Conservation (phyloP, 192 early-diverging fungal genomes). For the Backusella morwellensis region DNA sequence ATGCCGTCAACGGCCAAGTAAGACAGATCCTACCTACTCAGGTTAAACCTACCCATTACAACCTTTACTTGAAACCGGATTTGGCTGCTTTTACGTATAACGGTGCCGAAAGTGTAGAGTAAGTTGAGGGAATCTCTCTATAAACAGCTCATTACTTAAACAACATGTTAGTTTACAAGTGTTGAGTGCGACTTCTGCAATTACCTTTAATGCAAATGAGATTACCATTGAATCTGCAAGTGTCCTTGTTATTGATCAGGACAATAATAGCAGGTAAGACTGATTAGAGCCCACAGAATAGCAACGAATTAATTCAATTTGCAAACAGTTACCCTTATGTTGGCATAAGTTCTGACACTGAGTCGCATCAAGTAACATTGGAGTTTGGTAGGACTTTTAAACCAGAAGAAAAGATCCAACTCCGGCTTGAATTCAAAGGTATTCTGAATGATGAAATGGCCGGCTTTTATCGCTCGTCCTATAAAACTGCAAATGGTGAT, state of each 20-base stretch:
- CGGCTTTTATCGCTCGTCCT: conserved; percentile 91
- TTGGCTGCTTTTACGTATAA: conserved; percentile 72
- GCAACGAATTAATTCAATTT: conserved; percentile 15
- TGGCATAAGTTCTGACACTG: not conserved
- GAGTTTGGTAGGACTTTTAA: conserved; percentile 58
- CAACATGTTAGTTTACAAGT: conserved; percentile 44
- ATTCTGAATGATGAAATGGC: conserved; percentile 84
- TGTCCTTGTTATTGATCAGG: not conserved
- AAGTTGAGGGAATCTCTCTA: conserved; percentile 1
- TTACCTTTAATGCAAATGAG: conserved; percentile 67
- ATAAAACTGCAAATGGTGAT: conserved; percentile 59
- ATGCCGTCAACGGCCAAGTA: not conserved
- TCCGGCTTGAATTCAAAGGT: conserved; percentile 57
- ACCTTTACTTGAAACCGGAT: conserved; percentile 73
- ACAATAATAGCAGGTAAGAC: not conserved
- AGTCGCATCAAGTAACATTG: conserved; percentile 50
- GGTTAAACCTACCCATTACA: conserved; percentile 82
- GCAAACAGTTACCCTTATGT: not conserved
- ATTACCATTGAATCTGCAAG: conserved; percentile 57
- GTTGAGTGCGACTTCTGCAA: conserved; percentile 54
- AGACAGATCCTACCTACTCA: conserved; percentile 78
- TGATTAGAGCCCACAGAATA: not conserved
- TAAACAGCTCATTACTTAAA: not conserved
- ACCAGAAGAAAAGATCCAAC: conserved; percentile 39
- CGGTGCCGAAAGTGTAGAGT: conserved; percentile 75